These are phyloP conservation scores for Termitomyces sp. DNA, from an alignment of 768 basidiomycete species.

Conservation along the genomic window DNA sequence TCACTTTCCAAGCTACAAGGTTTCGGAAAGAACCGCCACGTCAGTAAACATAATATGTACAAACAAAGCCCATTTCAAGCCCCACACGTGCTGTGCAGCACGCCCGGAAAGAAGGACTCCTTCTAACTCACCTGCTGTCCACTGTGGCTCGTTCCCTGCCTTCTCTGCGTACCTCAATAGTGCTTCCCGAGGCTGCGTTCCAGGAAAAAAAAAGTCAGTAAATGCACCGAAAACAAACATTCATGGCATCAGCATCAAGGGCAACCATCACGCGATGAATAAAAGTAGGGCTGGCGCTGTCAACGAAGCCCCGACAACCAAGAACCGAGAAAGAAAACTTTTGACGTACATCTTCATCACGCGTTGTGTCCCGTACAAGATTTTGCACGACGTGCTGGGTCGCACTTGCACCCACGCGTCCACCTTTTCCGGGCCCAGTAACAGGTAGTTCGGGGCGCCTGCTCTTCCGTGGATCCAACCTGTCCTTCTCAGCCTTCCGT, in stretches of 20 bases:
- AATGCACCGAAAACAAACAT: conserved; percentile 3
- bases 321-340: conserved; percentile 19
- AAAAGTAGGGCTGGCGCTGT: conserved; percentile 20
- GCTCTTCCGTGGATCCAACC: conserved; percentile 89
- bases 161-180: conserved; percentile 87
- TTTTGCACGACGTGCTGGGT: conserved; percentile 97
- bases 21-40: conserved; percentile 62
- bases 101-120: conserved; percentile 18
- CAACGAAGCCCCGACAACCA: conserved; percentile 11
- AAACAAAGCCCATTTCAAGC: conserved; percentile 32
- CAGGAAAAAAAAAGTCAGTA: conserved; percentile 24
- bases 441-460: conserved; percentile 90
- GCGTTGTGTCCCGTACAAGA: conserved; percentile 84
- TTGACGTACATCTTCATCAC: conserved; percentile 91
- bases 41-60: conserved; percentile 53
- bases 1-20: conserved; percentile 78
- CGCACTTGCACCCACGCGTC: conserved; percentile 93
- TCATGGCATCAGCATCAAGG: conserved; percentile 14
- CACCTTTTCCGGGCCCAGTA: conserved; percentile 89
- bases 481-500: conserved; percentile 86
- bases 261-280: conserved; percentile 17
- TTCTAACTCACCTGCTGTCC: conserved; percentile 73
- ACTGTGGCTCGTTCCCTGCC: conserved; percentile 77
- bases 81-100: conserved; percentile 31
- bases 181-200: conserved; percentile 87